Percentiles rank a stretch among this genome's conserved stretches.
Conservation (phyloP, 2,329 filamentous ascomycete genomes). For the Colletotrichum sp. region DNA sequence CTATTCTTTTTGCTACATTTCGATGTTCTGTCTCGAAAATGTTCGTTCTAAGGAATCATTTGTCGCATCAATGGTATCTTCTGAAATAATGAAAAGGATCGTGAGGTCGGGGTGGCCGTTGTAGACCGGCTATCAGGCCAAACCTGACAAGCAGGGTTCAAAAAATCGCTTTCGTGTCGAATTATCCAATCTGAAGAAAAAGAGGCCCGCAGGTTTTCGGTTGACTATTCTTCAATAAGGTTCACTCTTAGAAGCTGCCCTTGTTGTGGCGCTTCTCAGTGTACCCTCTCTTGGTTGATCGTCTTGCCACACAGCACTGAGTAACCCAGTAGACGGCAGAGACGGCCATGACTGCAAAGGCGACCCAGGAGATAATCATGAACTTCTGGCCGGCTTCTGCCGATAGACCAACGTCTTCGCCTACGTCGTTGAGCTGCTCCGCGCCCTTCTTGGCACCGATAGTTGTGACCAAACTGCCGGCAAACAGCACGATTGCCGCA, state of each 20-base stretch:
- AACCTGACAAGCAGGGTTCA: not conserved
- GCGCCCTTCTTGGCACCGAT: conserved; percentile 45
- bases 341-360: conserved; percentile 48
- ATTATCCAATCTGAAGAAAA: not conserved
- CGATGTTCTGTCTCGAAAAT: not conserved
- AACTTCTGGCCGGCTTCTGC: conserved; percentile 49
- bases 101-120: not conserved
- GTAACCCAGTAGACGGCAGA: conserved; percentile 45
- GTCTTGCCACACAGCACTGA: conserved; percentile 34
- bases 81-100: not conserved
- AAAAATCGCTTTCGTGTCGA: not conserved
- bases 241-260: conserved; percentile 25
- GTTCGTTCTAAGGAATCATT: not conserved
- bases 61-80: conserved; percentile 13
- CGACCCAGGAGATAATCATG: conserved; percentile 50
- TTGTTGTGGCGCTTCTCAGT: conserved; percentile 25
- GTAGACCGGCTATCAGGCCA: not conserved
- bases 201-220: not conserved
- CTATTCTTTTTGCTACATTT: not conserved
- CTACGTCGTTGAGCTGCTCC: conserved; percentile 45
- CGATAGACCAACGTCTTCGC: conserved; percentile 48
- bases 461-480: conserved; percentile 49
- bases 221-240: not conserved
- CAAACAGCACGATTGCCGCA: conserved; percentile 39
- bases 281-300: conserved; percentile 27